Evolutionary conservation across 371 early-diverging fungal species (phyloP).

Genomic region (Cokeromyces recurvatus): DNA sequence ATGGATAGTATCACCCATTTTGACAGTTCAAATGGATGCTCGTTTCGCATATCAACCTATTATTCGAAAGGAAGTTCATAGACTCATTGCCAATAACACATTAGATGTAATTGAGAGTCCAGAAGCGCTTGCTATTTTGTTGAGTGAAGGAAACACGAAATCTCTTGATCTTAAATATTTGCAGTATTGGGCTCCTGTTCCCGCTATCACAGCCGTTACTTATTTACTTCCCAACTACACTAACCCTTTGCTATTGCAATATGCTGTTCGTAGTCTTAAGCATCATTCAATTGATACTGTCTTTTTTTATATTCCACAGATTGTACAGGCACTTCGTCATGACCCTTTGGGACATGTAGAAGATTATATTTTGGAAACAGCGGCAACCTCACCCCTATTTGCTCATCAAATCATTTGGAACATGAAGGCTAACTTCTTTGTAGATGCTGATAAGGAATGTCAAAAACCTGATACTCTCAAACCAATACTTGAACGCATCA

Average conservation of each 20-base stretch:
- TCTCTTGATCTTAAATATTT: conserved; percentile 54
- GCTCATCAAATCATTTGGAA: conserved; percentile 99
- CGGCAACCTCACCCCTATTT: conserved; percentile 89
- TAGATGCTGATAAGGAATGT: conserved; percentile 79
- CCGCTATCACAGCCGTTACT: conserved; percentile 86
- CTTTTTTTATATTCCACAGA: conserved; percentile 99
- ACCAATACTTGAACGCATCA: conserved; percentile 83
- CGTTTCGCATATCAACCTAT: conserved; percentile 65
- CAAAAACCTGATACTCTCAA: conserved; percentile 76
- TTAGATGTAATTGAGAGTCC: conserved; percentile 68
- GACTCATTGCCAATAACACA: conserved; percentile 59
- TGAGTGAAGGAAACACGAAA: conserved; percentile 49
- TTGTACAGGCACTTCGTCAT: conserved; percentile 95
- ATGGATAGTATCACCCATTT: conserved; percentile 72
- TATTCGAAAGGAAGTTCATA: conserved; percentile 66
- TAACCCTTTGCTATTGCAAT: conserved; percentile 88
- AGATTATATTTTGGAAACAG: conserved; percentile 89
- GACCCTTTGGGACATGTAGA: conserved; percentile 88
- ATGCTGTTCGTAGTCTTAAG: conserved; percentile 87
- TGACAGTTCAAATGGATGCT: conserved; percentile 77
- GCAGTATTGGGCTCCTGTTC: conserved; percentile 86
- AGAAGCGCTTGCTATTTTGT: conserved; percentile 69
- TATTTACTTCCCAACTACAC: conserved; percentile 67
- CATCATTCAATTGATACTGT: conserved; percentile 88
- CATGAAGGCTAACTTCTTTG: conserved; percentile 95